Conservation (phyloP, 225 moss, liverwort and hornwort genomes). For the Takakia lepidozioides region DNA sequence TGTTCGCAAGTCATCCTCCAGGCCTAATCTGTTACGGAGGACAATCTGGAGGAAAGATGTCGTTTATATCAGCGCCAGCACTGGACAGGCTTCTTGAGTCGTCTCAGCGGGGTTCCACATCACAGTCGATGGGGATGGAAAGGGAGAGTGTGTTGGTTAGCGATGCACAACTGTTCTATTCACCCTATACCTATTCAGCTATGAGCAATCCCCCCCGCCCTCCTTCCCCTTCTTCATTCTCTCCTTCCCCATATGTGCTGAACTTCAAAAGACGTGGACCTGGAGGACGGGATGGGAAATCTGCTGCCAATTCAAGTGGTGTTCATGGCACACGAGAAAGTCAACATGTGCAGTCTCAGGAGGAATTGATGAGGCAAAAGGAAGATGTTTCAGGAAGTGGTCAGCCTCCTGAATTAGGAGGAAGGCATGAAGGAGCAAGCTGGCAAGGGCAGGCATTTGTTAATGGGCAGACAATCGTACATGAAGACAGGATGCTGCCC, state of each 20-base stretch:
- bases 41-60: no score
- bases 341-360: no score
- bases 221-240: conserved; percentile 53
- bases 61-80: conserved; percentile 78
- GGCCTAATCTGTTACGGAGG: no score
- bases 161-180: conserved; percentile 44
- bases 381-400: not conserved
- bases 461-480: conserved; percentile 6
- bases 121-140: conserved; percentile 32
- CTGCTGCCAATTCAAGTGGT: no score
- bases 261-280: conserved; percentile 80
- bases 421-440: no score
- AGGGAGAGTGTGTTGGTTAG: conserved; percentile 13
- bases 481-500: conserved; percentile 17
- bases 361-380: no score
- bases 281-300: no score
- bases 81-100: conserved; percentile 88
- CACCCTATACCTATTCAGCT: conserved; percentile 39
- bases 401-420: no score
- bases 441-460: no score
- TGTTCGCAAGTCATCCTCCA: no score
- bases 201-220: conserved; percentile 24
- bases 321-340: no score
- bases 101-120: conserved; percentile 40
- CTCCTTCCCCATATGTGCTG: conserved; percentile 75